Base-by-base conservation (phyloP, 768 basidiomycete genomes). In the Sarcodon aspratus region DNA sequence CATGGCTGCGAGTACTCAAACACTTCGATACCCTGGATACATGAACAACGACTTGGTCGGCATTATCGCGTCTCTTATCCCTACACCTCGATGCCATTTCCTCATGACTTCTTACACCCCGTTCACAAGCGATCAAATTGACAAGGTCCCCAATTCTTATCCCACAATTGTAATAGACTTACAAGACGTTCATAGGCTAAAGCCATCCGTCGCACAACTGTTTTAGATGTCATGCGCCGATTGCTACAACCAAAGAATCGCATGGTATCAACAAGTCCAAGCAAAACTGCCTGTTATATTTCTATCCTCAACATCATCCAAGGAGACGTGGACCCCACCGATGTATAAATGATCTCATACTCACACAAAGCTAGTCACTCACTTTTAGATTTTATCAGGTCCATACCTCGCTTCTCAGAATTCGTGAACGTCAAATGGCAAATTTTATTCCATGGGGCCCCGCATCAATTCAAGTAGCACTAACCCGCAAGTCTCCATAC, bases 361-460 rank as follows among this genome's bases (percentile, higher is more conserved):
- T 33, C 36, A 8, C 31, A 31, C 36, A 36, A n/a, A 15, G 36
- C 34, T 44, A 46, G 45, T 53, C 43, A 15, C 35, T 43, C 35
- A 33, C 50, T 50, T 40, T 34, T 17, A 42, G 36, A 33, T 17
- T 43, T 17, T 34, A 33, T 13, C 55, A 96, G 93, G 90, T 96
- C 9, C 96, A 99, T 61, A 95, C 98, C 79, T 95, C 93, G 8
- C 73, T 99, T 17, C 76, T 99, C 21, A 84, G 96, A 9, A 98
- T 99, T 57, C 84, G 96, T 37, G 96, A 99, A 66, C 80, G 96
- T 27, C 90, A 96, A 58, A 73, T 98, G 21, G 96, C 96, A 12
- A 94, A 89, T 61, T 98, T 99, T 63, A 97, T 99, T 53, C 96
- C 96, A 6, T 99, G 96, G 96, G 96, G 96, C 10, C 96, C 96